Evolutionary conservation across 495 filamentous ascomycete species (phyloP).

Genomic region (Podospora pseudocomata): DNA sequence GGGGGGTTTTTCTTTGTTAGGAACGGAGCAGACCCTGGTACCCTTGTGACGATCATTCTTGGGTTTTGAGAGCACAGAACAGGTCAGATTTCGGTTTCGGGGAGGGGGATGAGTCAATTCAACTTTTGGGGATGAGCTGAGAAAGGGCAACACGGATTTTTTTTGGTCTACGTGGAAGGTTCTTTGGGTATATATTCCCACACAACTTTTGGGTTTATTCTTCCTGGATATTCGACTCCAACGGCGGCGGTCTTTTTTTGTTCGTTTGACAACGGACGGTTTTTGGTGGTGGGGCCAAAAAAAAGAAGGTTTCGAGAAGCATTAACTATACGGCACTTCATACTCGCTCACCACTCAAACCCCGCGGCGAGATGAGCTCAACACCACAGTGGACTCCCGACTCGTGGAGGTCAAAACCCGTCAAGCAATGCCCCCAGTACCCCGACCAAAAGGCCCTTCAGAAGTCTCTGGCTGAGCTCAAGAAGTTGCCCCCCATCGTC

Average conservation of each 20-base stretch:
- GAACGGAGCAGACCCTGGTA: neutral
- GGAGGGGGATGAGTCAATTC: neutral
- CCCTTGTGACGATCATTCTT: conserved; percentile 3
- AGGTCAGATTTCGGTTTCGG: neutral
- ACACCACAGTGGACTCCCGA: conserved; percentile 50
- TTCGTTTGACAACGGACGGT: neutral
- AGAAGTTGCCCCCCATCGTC: conserved; percentile 80
- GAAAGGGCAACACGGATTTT: neutral
- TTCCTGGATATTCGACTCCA: neutral
- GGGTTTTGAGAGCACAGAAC: neutral
- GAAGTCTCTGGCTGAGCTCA: conserved; percentile 65
- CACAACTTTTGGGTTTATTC: neutral
- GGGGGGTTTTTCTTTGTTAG: conserved; percentile 8
- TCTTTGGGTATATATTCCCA: neutral
- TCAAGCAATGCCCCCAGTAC: conserved; percentile 86
- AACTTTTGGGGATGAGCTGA: neutral
- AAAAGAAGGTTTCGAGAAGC: neutral
- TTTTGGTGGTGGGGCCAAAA: neutral
- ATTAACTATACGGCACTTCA: neutral
- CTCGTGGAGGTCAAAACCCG: conserved; percentile 87
- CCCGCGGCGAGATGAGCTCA: conserved; percentile 14
- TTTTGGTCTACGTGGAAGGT: no score
- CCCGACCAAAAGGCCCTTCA: conserved; percentile 61
- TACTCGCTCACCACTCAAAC: neutral
- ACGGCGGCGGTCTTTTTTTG: neutral